Base-by-base conservation (phyloP, 768 basidiomycete species). In the Phlegmacium glaucopus region DNA sequence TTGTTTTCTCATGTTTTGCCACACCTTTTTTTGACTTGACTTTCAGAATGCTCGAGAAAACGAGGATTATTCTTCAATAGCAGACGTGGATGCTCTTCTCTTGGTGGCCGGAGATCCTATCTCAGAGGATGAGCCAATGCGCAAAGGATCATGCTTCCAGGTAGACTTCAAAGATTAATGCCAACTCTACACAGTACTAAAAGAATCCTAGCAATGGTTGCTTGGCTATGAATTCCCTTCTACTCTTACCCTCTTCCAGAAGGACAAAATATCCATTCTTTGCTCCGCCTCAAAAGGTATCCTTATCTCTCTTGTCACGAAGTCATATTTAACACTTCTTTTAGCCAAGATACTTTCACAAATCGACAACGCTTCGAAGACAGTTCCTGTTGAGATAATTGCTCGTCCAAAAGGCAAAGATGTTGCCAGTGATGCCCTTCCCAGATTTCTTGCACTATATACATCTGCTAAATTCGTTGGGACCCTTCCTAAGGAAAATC, bases 191-290 rank as follows among this genome's bases (percentile, higher is more conserved):
- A 40, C 42, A 52, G 54, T 59, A 36, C 59, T 26, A 58, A 50
- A 51, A 52, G 45, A 41, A 26, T 39, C 42, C 49, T 54, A 96
- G 95, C 94, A 94, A 61, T 96, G 94, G 90, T 75, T 99, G 13
- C 78, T 98, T 32, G 95, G 94, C 11, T 98, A 94, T 66, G 95
- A 99, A 67, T 98, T 98, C 61, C 96, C 95, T 2, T 92, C 93
- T 0, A 97, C 95, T 0, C 73, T 97, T 25, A 77, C 94, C 48
- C 72, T 97, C 15, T 88, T 98, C 58, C 78, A 84, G 48, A 86
- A 86, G 58, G 74, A 85, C 45, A 87, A 80, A 59, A 69, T 98
- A 15, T 72, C 73, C 28, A 85, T 97, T 34, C 70, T 96, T 22
- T 94, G 90, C 53, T 94, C 92, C 17, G 78, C 88, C 1, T 89